Percentiles rank a stretch among this genome's conserved stretches.
phyloP scores from a whole-genome alignment of 495 filamentous ascomycete genomes.

The Xylaria telfairii region DNA sequence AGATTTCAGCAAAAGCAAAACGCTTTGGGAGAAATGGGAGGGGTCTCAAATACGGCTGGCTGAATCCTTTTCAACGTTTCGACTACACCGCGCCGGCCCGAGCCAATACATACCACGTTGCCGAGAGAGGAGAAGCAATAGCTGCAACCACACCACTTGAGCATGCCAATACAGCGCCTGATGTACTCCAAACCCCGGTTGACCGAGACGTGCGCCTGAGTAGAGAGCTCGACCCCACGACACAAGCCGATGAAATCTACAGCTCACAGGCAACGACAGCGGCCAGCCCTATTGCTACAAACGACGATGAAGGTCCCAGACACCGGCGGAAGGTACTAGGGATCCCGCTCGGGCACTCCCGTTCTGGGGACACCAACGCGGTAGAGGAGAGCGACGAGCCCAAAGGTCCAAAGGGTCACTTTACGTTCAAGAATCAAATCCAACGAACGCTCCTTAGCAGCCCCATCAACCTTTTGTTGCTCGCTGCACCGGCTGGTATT shows the following conservation, averaged over 20 bases:
- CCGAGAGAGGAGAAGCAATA: constrained; percentile 30
- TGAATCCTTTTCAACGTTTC: constrained; percentile 45
- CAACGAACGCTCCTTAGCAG: constrained; percentile 74
- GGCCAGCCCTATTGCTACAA: constrained; percentile 27
- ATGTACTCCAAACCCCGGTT: constrained; percentile 29
- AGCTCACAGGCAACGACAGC: constrained; percentile 37
- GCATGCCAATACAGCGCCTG: constrained; percentile 34
- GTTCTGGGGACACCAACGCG: constrained; percentile 40
- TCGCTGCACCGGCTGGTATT: constrained; percentile 82
- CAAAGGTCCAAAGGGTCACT: constrained; percentile 53
- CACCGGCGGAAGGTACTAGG: constrained; percentile 12
- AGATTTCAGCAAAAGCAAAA: constrained; percentile 43
- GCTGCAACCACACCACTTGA: constrained; percentile 23
- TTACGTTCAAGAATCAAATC: constrained; percentile 73
- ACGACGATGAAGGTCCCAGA: not conserved
- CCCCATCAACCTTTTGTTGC: constrained; percentile 83
- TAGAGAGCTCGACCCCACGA: constrained; percentile 25
- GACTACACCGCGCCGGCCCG: constrained; percentile 32
- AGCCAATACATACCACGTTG: constrained; percentile 33
- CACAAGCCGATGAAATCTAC: constrained; percentile 29
- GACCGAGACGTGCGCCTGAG: constrained; percentile 29
- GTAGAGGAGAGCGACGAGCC: constrained; percentile 44
- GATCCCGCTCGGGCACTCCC: not conserved
- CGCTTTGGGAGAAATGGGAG: constrained; percentile 33
- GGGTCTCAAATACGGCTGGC: constrained; percentile 26